Evolutionary conservation across 179 eudicot genomes (phyloP), one percentile per base, ranked within the genome.

Genomic region (Sideroxylon spinosum): DNA sequence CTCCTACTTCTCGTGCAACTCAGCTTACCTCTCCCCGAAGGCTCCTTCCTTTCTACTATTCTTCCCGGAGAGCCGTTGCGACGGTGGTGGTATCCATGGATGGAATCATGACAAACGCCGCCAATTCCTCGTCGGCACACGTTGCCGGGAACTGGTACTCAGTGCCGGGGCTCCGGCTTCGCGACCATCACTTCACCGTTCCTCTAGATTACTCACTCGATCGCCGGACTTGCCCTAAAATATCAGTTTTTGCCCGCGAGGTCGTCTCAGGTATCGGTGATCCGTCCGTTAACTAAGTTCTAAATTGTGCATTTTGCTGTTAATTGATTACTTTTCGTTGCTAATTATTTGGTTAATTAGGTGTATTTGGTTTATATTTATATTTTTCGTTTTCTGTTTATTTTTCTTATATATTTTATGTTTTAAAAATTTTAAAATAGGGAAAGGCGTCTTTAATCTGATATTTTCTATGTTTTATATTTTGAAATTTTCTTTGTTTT

Each of bases 221-320:
- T 59, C 76, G 23, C 19, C 49, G 74, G 8, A 71, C 87, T 59
- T 85, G 84, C 22, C 87, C 91, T 66, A 86, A 85, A 57, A 95
- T 95, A 84, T 78, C 89, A 19, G 88, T 95, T 56, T 95, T 93
- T 70, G 99, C 94, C 55, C 95, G 99, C 71, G 99, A 95, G 85
- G 92, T 91, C 68, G 98, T 91, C 44, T 75, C 88, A 16, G 98
- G 97, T 94, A 85, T 44, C 66, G 12, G 26, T 64, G 63, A 32
- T 68, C 32, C 67, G 26, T 48, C 2, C 16, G 16, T 37, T 37
- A 46, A 46, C 14, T 10, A 22, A 61, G 25, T 11, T 74, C 9
- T 55, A 16, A 28, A 25, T 11, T 29, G 19, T 29, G 8, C 55
- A 22, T 13, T 37, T 60, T 20, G 0, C 57, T 46, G 68, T n/a